Evolutionary conservation across 345 rosid genomes (phyloP), one percentile per base, ranked within the genome.

Genomic region (Linum trigynum): DNA sequence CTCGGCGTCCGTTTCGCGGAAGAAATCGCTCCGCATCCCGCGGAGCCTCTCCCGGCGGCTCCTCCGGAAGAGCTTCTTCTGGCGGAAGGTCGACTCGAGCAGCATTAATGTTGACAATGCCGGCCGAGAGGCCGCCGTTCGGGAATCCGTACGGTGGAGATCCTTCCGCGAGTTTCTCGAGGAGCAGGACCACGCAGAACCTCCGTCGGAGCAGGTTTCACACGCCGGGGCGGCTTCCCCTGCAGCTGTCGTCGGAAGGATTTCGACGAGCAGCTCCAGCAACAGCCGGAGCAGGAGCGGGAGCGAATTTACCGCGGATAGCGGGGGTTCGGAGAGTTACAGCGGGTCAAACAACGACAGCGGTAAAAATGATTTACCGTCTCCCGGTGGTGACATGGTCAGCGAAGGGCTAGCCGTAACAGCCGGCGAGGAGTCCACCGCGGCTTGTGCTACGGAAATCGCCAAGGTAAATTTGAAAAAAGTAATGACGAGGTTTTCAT

Each of bases 21-120:
- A 69, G 64, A 68, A 63, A 63, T 35, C 62, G 43, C 5, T 48
- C 6, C 67, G 2, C 63, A 67, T 82, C 39, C 77, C 84, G 0
- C 67, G 78, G 71, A 81, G 84, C 72, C 65, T 86, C 48, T 83
- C 92, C 15, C 77, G 81, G 73, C 74, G 72, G 75, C 70, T 85
- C 63, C 68, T 83, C 39, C 80, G 73, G 57, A 74, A 64, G 67
- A 70, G 79, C 72, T 81, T 17, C 5, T 57, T 88, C 43, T 82
- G 89, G 94, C 84, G 70, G 65, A 80, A 79, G 65, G 74, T 71
- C 0, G 40, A 36, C 0, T 51, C 42, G 23, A 37, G 9, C 53
- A 48, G 6, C 50, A 3, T 5, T 42, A 1, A 48, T 1, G 53
- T 9, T 15, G 53, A 9, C 12, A 10, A 14, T 14, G 53, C 8